Conservation (phyloP, 768 basidiomycete genomes). For the Trichaptum fuscoviolaceum region DNA sequence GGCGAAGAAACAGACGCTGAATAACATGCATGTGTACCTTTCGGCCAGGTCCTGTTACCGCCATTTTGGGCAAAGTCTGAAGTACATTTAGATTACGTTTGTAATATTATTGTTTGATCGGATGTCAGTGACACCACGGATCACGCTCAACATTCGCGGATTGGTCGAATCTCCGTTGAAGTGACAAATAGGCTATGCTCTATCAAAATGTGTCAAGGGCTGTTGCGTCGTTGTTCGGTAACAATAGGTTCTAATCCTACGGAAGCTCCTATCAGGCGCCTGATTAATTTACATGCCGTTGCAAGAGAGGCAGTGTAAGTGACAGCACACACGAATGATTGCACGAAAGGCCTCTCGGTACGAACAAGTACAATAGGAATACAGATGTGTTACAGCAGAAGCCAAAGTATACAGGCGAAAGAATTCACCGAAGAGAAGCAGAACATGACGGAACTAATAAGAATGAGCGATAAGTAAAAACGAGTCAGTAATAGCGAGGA, state of each 20-base stretch:
- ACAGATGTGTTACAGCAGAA: background rate
- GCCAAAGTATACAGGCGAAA: background rate
- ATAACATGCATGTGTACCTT: background rate
- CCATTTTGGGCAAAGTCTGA: background rate
- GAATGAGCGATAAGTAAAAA: background rate
- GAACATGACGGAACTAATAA: background rate
- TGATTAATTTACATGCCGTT: background rate
- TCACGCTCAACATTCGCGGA: background rate
- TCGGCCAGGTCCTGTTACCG: background rate
- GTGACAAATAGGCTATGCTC: background rate
- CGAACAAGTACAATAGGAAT: background rate
- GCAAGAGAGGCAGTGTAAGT: background rate
- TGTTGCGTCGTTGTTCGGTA: too few relatives aligned
- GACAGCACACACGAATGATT: background rate
- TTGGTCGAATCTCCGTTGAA: background rate
- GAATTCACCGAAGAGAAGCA: background rate
- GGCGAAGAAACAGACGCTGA: conserved; percentile 29
- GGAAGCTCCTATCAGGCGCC: background rate
- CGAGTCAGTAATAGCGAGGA: background rate
- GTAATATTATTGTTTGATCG: background rate
- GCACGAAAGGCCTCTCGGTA: background rate
- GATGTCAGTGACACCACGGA: background rate
- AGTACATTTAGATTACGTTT: background rate
- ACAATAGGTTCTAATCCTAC: background rate
- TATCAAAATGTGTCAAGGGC: background rate